These are phyloP conservation scores for Berkeleyomyces basicola DNA, from an alignment of 2,329 filamentous ascomycete genomes.

Conservation along the genomic window DNA sequence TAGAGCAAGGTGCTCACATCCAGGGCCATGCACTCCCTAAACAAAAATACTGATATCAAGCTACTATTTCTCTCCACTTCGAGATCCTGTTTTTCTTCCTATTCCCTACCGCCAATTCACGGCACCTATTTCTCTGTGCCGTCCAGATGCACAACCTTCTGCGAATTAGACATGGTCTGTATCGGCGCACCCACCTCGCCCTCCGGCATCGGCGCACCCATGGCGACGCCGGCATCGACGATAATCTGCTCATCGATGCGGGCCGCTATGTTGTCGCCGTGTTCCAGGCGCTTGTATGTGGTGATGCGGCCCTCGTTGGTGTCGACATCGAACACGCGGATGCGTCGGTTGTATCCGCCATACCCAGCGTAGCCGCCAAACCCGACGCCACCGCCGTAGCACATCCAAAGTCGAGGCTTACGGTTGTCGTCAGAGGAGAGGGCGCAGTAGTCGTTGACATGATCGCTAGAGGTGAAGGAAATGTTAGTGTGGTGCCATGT, in stretches of 20 bases:
- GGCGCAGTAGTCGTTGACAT: conserved; percentile 92
- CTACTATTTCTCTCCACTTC: background rate
- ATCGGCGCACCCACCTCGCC: conserved; percentile 8
- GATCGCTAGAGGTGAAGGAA: conserved; percentile 41
- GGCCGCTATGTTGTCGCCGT: conserved; percentile 32
- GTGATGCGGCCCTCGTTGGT: conserved; percentile 75
- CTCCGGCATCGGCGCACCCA: conserved; percentile 17
- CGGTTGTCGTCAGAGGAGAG: conserved; percentile 36
- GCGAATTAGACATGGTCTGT: conserved; percentile 11
- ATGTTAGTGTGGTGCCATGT: conserved; percentile 10
- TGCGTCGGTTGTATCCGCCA: conserved; percentile 62
- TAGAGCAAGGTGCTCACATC: too few relatives aligned
- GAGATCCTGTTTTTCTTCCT: background rate
- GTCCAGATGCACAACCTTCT: conserved; percentile 12
- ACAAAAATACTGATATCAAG: background rate
- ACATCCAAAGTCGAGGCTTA: conserved; percentile 84
- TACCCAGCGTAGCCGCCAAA: conserved; percentile 95
- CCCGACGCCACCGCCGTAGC: conserved; percentile 79
- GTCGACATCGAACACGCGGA: conserved; percentile 85
- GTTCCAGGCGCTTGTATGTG: conserved; percentile 83
- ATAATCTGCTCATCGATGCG: conserved; percentile 49
- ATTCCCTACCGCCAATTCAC: background rate
- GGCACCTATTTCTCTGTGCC: conserved; percentile 7
- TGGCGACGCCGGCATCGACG: conserved; percentile 41
- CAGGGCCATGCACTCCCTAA: background rate